Evolutionary conservation across 2,329 filamentous ascomycete genomes (phyloP).

Genomic region (Elsinoe australis): DNA sequence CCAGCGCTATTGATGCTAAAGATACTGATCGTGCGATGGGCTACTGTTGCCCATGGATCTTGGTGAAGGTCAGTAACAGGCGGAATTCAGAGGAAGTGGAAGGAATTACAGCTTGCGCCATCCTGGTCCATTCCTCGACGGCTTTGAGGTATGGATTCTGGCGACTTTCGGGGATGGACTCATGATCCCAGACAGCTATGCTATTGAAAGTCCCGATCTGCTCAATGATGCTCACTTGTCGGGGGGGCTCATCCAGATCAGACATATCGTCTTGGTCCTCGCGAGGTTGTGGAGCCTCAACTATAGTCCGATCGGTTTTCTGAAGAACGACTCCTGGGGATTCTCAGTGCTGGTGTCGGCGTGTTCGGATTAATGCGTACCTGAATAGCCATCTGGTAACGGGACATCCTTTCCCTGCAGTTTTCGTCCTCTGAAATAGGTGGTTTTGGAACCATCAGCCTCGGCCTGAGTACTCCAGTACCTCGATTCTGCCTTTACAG

Average conservation of each 20-base stretch:
- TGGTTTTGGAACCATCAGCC: slow-evolving; percentile 34
- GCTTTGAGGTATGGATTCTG: slow-evolving; percentile 65
- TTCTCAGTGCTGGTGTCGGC: neutral
- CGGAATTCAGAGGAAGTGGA: neutral
- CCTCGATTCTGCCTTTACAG: slow-evolving; percentile 53
- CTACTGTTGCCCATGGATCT: slow-evolving; percentile 1
- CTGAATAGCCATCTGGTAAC: slow-evolving; percentile 64
- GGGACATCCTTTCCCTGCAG: slow-evolving; percentile 59
- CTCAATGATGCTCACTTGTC: slow-evolving; percentile 51
- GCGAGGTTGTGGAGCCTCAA: slow-evolving; percentile 21
- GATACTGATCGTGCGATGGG: too few species aligned
- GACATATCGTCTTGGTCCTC: slow-evolving; percentile 36
- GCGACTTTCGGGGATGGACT: slow-evolving; percentile 52
- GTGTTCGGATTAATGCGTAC: slow-evolving; percentile 26
- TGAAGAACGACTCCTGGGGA: slow-evolving; percentile 22
- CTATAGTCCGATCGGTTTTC: slow-evolving; percentile 24
- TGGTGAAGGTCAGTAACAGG: neutral
- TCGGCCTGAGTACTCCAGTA: slow-evolving; percentile 61
- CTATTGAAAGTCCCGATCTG: slow-evolving; percentile 63
- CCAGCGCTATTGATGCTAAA: too few species aligned
- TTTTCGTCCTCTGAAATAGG: slow-evolving; percentile 74
- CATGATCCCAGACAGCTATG: slow-evolving; percentile 79
- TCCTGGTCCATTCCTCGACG: slow-evolving; percentile 70
- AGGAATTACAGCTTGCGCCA: slow-evolving; percentile 57
- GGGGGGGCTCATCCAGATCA: slow-evolving; percentile 40